Evolutionary conservation across 345 rosid genomes (phyloP).

Genomic region (Isatis tinctoria): DNA sequence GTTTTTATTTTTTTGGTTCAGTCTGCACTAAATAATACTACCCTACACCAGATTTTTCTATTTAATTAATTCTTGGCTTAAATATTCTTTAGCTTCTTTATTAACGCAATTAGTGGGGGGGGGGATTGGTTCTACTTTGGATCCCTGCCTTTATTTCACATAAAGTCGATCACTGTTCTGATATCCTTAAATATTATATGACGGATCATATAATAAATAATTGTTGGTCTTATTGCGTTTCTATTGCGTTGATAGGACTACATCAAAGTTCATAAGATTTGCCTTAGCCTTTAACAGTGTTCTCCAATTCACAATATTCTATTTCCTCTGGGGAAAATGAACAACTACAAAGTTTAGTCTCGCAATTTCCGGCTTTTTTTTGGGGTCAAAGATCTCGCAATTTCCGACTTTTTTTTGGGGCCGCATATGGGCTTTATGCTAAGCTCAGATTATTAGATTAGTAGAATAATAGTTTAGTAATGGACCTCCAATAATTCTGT

Average conservation of each 20-base stretch:
- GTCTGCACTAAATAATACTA: not conserved
- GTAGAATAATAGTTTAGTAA: not conserved
- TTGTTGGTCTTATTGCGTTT: not conserved
- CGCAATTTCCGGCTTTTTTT: not conserved
- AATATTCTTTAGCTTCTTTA: not conserved
- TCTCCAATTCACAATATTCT: not conserved
- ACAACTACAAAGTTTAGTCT: not conserved
- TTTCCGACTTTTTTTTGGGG: not conserved
- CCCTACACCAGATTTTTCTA: not conserved
- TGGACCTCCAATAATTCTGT: constrained; percentile 13
- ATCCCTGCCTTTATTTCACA: not conserved
- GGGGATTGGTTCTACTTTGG: constrained; percentile 1
- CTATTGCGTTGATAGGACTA: not conserved
- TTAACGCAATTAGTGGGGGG: constrained; percentile 23
- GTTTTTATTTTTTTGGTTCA: no score
- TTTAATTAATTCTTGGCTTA: not conserved
- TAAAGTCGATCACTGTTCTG: not conserved
- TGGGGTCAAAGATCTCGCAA: not conserved
- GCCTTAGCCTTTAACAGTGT: not conserved
- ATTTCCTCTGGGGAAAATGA: not conserved
- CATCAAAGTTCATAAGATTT: not conserved
- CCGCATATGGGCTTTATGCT: constrained; percentile 8
- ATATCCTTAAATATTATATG: not conserved
- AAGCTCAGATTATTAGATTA: not conserved
- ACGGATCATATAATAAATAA: not conserved